Percentiles rank a stretch among this genome's conserved stretches.
Conservation (phyloP, 371 early-diverging fungal genomes). For the Mortierella sp. region DNA sequence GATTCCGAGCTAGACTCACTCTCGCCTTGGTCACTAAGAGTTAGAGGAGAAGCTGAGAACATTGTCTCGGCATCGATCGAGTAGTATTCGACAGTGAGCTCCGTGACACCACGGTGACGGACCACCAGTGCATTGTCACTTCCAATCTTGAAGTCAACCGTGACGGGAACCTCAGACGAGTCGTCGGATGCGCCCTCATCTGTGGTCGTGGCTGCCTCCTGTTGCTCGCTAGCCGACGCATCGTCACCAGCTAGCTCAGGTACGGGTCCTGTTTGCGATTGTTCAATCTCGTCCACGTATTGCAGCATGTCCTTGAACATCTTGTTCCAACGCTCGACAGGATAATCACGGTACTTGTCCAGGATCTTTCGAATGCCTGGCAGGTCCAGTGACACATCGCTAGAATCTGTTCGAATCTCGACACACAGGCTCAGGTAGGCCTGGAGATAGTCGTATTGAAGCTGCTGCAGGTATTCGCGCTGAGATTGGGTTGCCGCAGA, state of each 20-base stretch:
- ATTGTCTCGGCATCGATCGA: constrained; percentile 70
- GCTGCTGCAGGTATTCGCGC: constrained; percentile 25
- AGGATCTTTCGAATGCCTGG: constrained; percentile 51
- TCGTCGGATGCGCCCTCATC: constrained; percentile 12
- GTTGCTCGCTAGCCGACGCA: background rate
- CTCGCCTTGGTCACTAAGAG: constrained; percentile 42
- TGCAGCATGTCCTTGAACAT: constrained; percentile 57
- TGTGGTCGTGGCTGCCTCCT: background rate
- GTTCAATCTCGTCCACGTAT: constrained; percentile 59
- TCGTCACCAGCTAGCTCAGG: background rate
- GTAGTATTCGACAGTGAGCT: constrained; percentile 62
- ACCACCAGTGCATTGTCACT: constrained; percentile 24
- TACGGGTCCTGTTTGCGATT: constrained; percentile 4
- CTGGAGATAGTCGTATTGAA: constrained; percentile 65
- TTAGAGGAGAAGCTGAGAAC: constrained; percentile 60
- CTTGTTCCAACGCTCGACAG: constrained; percentile 59
- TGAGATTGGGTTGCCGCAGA: background rate
- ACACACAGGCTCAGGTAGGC: constrained; percentile 64
- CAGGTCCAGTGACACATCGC: constrained; percentile 42
- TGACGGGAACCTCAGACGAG: constrained; percentile 21
- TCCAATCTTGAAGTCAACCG: constrained; percentile 49
- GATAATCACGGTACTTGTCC: constrained; percentile 56
- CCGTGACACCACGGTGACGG: constrained; percentile 55
- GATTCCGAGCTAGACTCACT: constrained; percentile 15
- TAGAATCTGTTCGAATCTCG: constrained; percentile 36